These are phyloP conservation scores for Mortierella claussenii DNA, from an alignment of 192 early-diverging fungal genomes.

Conservation along the genomic window DNA sequence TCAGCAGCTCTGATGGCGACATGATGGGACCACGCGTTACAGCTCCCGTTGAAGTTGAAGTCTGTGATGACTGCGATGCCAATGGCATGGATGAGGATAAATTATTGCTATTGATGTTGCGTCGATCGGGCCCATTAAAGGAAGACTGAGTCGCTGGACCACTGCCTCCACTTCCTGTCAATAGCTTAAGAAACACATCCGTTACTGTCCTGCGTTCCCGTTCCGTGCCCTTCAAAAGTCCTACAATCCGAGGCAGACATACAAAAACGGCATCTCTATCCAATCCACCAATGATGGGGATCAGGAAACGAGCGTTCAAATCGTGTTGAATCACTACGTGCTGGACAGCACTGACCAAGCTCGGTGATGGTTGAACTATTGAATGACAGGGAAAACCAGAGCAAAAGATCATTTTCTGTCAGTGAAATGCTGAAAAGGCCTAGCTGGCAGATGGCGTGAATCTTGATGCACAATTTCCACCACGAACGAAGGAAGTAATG, in stretches of 20 bases:
- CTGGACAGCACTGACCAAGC: constrained; percentile 68
- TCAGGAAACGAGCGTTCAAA: constrained; percentile 72
- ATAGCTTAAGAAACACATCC: constrained; percentile 68
- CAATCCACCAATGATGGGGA: constrained; percentile 72
- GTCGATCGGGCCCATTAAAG: neutral
- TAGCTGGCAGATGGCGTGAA: too few species aligned
- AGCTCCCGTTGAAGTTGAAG: constrained; percentile 12
- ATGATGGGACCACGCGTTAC: constrained; percentile 47
- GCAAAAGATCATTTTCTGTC: too few species aligned
- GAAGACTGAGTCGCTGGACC: neutral
- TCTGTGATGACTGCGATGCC: neutral
- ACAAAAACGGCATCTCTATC: constrained; percentile 69
- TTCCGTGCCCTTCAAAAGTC: constrained; percentile 73
- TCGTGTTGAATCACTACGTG: constrained; percentile 61
- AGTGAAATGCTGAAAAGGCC: too few species aligned
- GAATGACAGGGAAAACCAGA: neutral
- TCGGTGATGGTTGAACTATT: constrained; percentile 53
- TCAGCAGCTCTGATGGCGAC: constrained; percentile 73
- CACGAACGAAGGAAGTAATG: constrained; percentile 18
- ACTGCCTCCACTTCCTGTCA: constrained; percentile 47
- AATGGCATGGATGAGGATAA: neutral
- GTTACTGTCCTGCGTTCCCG: constrained; percentile 66
- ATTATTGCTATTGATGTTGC: neutral
- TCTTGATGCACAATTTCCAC: too few species aligned
- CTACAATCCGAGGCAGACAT: constrained; percentile 69